Conservation (phyloP, 805 yeast genomes). For the Priceomyces medius region DNA sequence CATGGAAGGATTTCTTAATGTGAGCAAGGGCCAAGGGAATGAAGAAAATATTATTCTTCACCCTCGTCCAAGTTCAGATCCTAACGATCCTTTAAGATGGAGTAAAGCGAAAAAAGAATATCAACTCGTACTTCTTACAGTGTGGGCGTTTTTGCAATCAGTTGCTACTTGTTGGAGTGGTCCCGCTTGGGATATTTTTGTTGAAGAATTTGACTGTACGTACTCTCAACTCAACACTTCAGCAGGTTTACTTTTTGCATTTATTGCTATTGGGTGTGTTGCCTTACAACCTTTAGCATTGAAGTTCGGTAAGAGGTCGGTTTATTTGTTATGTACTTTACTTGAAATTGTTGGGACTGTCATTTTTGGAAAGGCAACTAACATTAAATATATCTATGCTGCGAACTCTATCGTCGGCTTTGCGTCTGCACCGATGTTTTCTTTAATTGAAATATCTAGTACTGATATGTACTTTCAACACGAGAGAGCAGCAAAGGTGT, state of each 20-base stretch:
- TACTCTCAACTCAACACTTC: constrained; percentile 44
- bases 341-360: constrained; percentile 28
- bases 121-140: constrained; percentile 27
- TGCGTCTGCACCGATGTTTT: constrained; percentile 38
- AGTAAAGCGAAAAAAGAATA: constrained; percentile 21
- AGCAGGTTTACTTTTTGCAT: constrained; percentile 49
- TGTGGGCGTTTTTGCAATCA: constrained; percentile 32
- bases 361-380: constrained; percentile 30
- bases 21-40: not conserved
- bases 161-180: constrained; percentile 26
- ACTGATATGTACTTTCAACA: constrained; percentile 33
- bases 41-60: constrained; percentile 24
- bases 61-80: constrained; percentile 33
- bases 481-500: constrained; percentile 29
- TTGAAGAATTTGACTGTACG: constrained; percentile 27
- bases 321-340: constrained; percentile 25
- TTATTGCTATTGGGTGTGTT: constrained; percentile 39
- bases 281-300: constrained; percentile 32
- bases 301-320: constrained; percentile 30
- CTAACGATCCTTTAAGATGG: constrained; percentile 38
- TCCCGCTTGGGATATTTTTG: constrained; percentile 37
- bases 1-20: constrained; percentile 1
- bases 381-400: constrained; percentile 19
- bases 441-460: constrained; percentile 32
- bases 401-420: constrained; percentile 26